Base-by-base conservation (phyloP, 371 early-diverging fungal species). In the Sporodiniella umbellata region DNA sequence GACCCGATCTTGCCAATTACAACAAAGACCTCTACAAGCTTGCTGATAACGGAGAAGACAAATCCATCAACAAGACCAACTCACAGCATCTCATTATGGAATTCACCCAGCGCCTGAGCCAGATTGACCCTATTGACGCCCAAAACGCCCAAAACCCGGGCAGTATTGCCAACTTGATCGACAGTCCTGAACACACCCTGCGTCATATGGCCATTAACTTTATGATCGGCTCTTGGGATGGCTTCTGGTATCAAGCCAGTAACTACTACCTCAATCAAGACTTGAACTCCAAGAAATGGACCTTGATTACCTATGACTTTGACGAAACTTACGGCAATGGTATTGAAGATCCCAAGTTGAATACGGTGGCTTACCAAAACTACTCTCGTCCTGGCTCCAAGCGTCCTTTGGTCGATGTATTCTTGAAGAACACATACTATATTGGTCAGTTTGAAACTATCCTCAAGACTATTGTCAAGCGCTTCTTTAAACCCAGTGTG, bases 251-350 rank as follows among this genome's bases (percentile, higher is more conserved):
- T 19, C 68, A 66, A 44, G 75, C 71, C 14, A 67, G 66, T 42
- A 81, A 81, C 54, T 81, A 69, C 55, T 78, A 79, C 42, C 31
- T 81, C 48, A 75, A 70, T 31, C 62, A 81, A 33, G 68, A 81
- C 46, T 49, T 74, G 8, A 35, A 46, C 8, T 54, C 58, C 26
- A 64, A 72, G 24, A 72, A 71, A 37, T 81, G 81, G 81, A 64
- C 61, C 30, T 60, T 74, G 53, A 68, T 79, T 21, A 67, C 81
- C 7, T 76, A 71, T 10, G 81, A 79, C 45, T 81, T 81, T 49
- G 81, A 81, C 39, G 82, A 79, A 50, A 70, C 72, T 2, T 73
- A 72, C 14, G 80, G 80, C 17, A 72, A 73, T 40, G 72, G 73
- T 30, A 48, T 55, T 17, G 37, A 55, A 38, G 66, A 69, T 28